Evolutionary conservation across 2,329 filamentous ascomycete genomes (phyloP).

Genomic region (Epichloe glyceriae): DNA sequence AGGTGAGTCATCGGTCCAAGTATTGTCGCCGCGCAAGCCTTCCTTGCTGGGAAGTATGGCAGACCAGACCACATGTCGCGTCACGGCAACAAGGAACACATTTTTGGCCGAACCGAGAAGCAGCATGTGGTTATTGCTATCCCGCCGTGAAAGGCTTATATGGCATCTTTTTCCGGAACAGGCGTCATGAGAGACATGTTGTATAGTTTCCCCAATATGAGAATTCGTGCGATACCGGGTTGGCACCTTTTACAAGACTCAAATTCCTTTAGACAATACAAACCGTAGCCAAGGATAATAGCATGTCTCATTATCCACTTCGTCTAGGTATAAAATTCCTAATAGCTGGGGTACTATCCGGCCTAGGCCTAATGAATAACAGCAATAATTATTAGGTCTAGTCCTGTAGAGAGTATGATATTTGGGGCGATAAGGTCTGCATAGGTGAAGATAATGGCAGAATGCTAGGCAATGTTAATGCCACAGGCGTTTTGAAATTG

Average conservation of each 20-base stretch:
- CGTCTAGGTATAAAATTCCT: constrained; percentile 20
- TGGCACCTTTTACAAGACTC: not conserved
- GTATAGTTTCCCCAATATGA: not conserved
- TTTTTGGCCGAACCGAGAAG: not conserved
- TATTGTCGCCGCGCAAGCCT: not conserved
- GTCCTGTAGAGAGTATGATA: constrained; percentile 11
- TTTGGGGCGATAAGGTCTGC: constrained; percentile 15
- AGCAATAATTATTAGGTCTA: constrained; percentile 9
- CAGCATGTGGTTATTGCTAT: not conserved
- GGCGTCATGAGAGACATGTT: not conserved
- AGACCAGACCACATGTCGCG: not conserved
- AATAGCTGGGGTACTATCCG: constrained; percentile 22
- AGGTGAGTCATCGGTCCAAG: no score
- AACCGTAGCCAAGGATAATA: constrained; percentile 22
- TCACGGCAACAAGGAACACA: not conserved
- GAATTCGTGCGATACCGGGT: not conserved
- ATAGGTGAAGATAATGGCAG: constrained; percentile 14
- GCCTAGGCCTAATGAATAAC: constrained; percentile 19
- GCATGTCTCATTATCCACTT: constrained; percentile 17
- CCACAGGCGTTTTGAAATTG: constrained; percentile 18
- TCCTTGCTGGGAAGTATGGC: not conserved
- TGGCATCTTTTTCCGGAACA: not conserved
- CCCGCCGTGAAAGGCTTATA: not conserved
- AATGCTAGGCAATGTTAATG: constrained; percentile 15
- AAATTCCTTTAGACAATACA: constrained; percentile 5